phyloP scores from a whole-genome alignment of 179 eudicot species.

The Vitellaria paradoxa region DNA sequence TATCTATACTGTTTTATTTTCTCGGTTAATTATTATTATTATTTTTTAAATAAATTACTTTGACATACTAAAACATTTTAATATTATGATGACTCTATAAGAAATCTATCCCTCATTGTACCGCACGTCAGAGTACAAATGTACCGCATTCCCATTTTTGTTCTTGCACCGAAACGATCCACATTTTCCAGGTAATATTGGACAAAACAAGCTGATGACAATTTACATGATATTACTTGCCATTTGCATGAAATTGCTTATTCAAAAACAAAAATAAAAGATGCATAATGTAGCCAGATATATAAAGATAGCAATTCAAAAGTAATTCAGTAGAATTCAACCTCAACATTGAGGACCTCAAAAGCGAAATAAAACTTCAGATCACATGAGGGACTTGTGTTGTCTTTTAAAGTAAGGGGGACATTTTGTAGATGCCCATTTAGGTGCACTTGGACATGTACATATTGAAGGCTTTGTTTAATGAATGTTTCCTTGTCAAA shows the following conservation, averaged over 20 bases:
- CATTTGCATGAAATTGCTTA: too few species aligned
- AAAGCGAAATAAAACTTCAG: background rate
- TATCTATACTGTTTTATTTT: too few species aligned
- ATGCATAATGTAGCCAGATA: background rate
- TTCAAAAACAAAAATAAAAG: too few species aligned
- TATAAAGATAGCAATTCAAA: background rate
- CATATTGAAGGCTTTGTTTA: background rate
- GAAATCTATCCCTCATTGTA: too few species aligned
- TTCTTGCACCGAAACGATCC: too few species aligned
- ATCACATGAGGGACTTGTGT: background rate
- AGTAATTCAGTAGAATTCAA: background rate
- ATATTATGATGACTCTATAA: too few species aligned
- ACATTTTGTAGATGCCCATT: background rate
- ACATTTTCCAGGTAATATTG: background rate
- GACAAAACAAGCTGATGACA: background rate
- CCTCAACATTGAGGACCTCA: slow-evolving; percentile 4
- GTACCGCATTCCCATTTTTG: too few species aligned
- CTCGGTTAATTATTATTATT: too few species aligned
- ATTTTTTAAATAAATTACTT: too few species aligned
- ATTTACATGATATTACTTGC: background rate
- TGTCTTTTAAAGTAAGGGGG: background rate
- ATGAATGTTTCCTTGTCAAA: background rate
- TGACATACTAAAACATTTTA: too few species aligned
- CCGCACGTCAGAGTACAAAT: too few species aligned
- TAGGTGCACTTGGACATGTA: background rate